Base-by-base conservation (phyloP, 2,329 filamentous ascomycete genomes). In the Calonectria montana region DNA sequence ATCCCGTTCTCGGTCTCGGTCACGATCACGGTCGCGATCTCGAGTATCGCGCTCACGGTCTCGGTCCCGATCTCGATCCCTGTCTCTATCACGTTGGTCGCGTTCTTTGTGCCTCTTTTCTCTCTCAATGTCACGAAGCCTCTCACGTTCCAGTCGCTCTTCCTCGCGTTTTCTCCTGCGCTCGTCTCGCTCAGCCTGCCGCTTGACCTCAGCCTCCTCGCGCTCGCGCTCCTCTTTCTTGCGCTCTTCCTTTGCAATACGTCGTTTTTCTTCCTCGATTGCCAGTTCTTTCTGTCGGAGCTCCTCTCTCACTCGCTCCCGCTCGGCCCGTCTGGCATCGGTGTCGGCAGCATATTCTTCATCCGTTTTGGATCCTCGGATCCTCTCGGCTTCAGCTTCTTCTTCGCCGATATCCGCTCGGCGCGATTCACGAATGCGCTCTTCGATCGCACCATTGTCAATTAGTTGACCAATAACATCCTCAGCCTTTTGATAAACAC, bases 401-500 rank as follows among this genome's bases (percentile, higher is more conserved):
- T 94, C 92, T 48, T 90, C 87, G 29, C 94, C 94, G 73, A 96
- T 89, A 70, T 95, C 93, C 16, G 87, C 87, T 21, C 88, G 86
- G 27, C 94, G 88, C 62, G 94, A 88, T 74, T 92, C 90, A 72
- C 94, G 91, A 79, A 96, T 91, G 62, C 91, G 90, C 29, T 88
- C 86, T 79, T 95, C 92, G 70, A 95, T 94, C 29, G 91, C 89
- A 12, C 86, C 86, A 57, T 92, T 87, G 78, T 94, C 91, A 70
- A 96, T 93, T 71, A 95, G 86, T 31, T 88, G 86, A 71, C 91
- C 89, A 61, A 96, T 91, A 62, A 92, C 89, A 9, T 88, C 87
- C 77, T 94, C 91, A 0, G 93, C 93, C 76, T 90, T 90, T 71
- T 92, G 90, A 78, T 96, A 97, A 31, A 95, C 91, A 29, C 93